A percentile compares a stretch with the other conserved stretches of the same genome.
Conservation (phyloP, 345 rosid genomes). For the Excoecaria agallocha region DNA sequence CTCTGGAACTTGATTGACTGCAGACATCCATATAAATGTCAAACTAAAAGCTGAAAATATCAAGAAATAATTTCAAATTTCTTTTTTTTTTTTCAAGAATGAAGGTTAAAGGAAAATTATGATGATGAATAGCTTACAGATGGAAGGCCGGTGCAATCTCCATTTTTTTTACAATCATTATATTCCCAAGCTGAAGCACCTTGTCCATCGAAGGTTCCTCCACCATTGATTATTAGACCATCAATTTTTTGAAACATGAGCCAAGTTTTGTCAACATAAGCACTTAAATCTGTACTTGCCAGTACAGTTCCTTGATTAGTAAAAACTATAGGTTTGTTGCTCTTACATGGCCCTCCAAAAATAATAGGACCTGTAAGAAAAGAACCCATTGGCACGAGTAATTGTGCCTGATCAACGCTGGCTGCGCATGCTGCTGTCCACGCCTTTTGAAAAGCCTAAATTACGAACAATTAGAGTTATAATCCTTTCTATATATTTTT, state of each 20-base stretch:
- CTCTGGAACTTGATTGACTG: slow-evolving; percentile 39
- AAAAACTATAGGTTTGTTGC: slow-evolving; percentile 25
- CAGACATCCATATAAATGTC: background rate
- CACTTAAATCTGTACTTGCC: slow-evolving; percentile 35
- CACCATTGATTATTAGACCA: slow-evolving; percentile 45
- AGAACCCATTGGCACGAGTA: slow-evolving; percentile 44
- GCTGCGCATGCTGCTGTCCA: slow-evolving; percentile 56
- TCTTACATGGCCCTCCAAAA: slow-evolving; percentile 60
- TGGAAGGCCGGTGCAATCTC: slow-evolving; percentile 41
- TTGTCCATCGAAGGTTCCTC: slow-evolving; percentile 61
- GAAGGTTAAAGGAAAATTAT: too few species aligned
- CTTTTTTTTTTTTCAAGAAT: too few species aligned
- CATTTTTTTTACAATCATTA: slow-evolving; percentile 36
- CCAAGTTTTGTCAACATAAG: slow-evolving; percentile 41
- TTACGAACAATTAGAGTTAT: too few species aligned
- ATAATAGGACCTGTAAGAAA: slow-evolving; percentile 43
- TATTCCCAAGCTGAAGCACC: slow-evolving; percentile 46
- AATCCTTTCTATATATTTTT: too few species aligned
- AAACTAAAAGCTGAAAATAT: background rate
- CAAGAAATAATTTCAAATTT: too few species aligned
- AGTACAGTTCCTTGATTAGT: slow-evolving; percentile 46
- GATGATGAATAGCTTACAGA: slow-evolving; percentile 25
- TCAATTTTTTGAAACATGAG: slow-evolving; percentile 43
- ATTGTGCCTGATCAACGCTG: slow-evolving; percentile 33
- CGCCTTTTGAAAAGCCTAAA: slow-evolving; percentile 47